Conservation (phyloP, 148 eudicot genomes). For the Chenopodium quinoa region DNA sequence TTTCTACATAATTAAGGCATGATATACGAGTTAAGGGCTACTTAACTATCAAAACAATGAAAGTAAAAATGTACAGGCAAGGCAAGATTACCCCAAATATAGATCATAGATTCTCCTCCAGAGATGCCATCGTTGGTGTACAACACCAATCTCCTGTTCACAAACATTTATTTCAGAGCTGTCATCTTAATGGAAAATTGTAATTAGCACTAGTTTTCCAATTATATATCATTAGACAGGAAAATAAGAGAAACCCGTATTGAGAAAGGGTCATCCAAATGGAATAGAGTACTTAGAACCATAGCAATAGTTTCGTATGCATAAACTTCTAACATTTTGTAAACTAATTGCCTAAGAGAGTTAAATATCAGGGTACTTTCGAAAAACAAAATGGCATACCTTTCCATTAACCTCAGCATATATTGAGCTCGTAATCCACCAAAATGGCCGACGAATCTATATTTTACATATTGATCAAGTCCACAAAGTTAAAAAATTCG, state of each 20-base stretch:
- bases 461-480: constrained; percentile 27
- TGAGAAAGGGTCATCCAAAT: background rate
- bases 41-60: constrained; percentile 3
- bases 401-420: constrained; percentile 91
- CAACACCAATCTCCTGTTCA: constrained; percentile 89
- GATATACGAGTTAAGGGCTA: background rate
- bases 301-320: background rate
- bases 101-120: constrained; percentile 98
- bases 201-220: background rate
- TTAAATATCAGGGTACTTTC: background rate
- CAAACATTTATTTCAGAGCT: constrained; percentile 13
- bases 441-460: constrained; percentile 95
- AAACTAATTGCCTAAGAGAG: background rate
- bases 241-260: background rate
- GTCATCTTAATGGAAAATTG: background rate
- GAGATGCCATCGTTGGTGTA: constrained; percentile 98
- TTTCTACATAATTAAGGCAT: constrained; percentile 40
- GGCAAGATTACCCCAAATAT: constrained; percentile 68
- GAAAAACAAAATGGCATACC: constrained; percentile 45
- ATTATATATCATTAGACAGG: background rate
- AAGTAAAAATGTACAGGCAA: constrained; percentile 1
- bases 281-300: background rate
- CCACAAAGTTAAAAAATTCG: background rate
- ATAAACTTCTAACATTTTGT: background rate
- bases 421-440: constrained; percentile 98